Percentiles rank a stretch among this genome's conserved stretches.
Conservation (phyloP, 2,329 filamentous ascomycete genomes). For the Ascochyta koolunga region DNA sequence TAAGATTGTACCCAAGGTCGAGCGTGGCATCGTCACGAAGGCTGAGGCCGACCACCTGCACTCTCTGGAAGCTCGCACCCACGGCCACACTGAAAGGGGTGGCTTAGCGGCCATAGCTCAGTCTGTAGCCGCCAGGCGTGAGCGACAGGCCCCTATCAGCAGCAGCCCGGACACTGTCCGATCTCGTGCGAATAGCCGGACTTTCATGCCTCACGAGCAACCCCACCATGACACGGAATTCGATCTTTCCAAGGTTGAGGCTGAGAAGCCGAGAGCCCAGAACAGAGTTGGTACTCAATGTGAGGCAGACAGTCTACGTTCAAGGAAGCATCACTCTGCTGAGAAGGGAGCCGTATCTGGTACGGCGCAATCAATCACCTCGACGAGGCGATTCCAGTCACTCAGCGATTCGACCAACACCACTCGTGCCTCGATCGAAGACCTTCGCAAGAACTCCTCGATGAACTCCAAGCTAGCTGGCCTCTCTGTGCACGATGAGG, state of each 20-base stretch:
- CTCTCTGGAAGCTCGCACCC: conserved; percentile 49
- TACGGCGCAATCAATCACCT: conserved; percentile 10
- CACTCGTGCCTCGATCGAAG: neutral
- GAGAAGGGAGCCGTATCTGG: conserved; percentile 12
- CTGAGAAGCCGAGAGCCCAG: conserved; percentile 41
- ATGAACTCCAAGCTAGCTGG: conserved; percentile 7
- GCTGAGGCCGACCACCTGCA: conserved; percentile 51
- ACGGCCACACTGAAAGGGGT: conserved; percentile 43
- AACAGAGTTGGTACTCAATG: conserved; percentile 43
- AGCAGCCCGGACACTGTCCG: conserved; percentile 10
- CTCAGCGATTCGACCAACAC: conserved; percentile 24
- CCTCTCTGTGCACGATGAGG: conserved; percentile 5
- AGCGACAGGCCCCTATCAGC: conserved; percentile 27
- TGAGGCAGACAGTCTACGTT: conserved; percentile 39
- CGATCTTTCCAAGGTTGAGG: conserved; percentile 40
- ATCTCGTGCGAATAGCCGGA: conserved; percentile 20
- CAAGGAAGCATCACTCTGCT: conserved; percentile 41
- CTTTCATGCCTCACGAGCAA: conserved; percentile 31
- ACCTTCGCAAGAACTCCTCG: neutral
- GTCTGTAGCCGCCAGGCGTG: conserved; percentile 45
- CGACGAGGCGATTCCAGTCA: conserved; percentile 16
- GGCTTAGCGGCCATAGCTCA: conserved; percentile 49
- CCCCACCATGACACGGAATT: conserved; percentile 37
- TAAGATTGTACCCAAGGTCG: conserved; percentile 42
- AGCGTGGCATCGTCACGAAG: conserved; percentile 43